These are phyloP conservation scores for Tetrahymena borealis DNA, from an alignment of 73 alveolate species.

Conservation along the genomic window DNA sequence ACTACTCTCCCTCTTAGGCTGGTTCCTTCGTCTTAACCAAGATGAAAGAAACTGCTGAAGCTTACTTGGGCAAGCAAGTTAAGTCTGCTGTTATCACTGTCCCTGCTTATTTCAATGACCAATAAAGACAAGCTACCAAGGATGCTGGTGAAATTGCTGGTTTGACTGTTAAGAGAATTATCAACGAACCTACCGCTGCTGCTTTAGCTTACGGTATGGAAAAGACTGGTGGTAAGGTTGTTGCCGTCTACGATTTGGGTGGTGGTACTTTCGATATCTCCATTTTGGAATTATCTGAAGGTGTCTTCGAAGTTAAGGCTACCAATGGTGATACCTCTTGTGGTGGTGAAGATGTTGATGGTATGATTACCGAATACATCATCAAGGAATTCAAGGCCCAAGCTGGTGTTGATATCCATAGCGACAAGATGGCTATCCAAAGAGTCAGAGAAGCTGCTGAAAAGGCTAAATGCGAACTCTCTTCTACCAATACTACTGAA, in stretches of 20 bases:
- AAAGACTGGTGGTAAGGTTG: constrained; percentile 81
- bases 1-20: constrained; percentile 57
- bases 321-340: constrained; percentile 94
- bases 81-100: constrained; percentile 90
- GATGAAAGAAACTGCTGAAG: constrained; percentile 88
- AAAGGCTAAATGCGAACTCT: constrained; percentile 91
- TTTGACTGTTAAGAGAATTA: constrained; percentile 92
- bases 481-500: constrained; percentile 78
- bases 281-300: constrained; percentile 87
- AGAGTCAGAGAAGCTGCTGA: constrained; percentile 91
- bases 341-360: constrained; percentile 98
- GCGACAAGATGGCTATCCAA: constrained; percentile 82
- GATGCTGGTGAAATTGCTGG: constrained; percentile 90
- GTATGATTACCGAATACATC: constrained; percentile 54
- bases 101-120: constrained; percentile 93
- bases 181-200: constrained; percentile 99
- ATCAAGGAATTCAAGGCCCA: constrained; percentile 76
- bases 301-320: constrained; percentile 95
- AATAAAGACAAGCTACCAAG: constrained; percentile 85
- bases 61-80: constrained; percentile 69
- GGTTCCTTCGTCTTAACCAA: constrained; percentile 75
- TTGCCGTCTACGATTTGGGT: constrained; percentile 97
- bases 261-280: constrained; percentile 99
- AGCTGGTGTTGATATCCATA: constrained; percentile 73
- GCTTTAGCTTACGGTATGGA: constrained; percentile 97